Evolutionary conservation across 1,284 basidiomycete species (phyloP), one percentile per base, ranked within the genome.

Genomic region (Chondrostereum purpureum): DNA sequence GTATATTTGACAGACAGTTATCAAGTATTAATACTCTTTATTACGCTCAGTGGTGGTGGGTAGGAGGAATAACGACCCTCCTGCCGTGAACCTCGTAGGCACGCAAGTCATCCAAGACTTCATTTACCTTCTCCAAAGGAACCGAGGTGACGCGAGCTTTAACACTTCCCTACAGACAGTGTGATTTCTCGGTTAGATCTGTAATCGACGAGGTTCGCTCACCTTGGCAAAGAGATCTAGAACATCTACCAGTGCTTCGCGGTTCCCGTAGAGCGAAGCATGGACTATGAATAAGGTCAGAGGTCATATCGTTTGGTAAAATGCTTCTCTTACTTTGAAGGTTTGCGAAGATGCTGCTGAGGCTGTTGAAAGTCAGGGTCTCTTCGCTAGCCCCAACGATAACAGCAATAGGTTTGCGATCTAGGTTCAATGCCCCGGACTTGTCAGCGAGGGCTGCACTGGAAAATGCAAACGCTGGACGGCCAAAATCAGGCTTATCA

Each of bases 21-120:
- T n/a, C n/a, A n/a, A n/a, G n/a, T n/a, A n/a, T n/a, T n/a, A n/a
- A n/a, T n/a, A n/a, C n/a, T n/a, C n/a, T n/a, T n/a, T n/a, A n/a
- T n/a, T n/a, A n/a, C n/a, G n/a, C n/a, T n/a, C n/a, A n/a, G n/a
- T n/a, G n/a, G n/a, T n/a, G n/a, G n/a, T n/a, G n/a, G n/a, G n/a
- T n/a, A n/a, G n/a, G 27, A 31, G 27, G 27, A 31, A 31, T n/a
- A 31, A 44, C 27, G 38, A 35, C 8, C 27, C n/a, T 31, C 27
- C 27, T 31, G 8, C 27, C 27, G 8, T 31, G 8, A 31, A 31
- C 27, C 27, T 31, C 27, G n/a, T 31, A 31, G n/a, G 27, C 27
- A 31, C 27, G 27, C 8, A 31, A n/a, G 8, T 31, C 27, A 31
- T 31, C 27, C 27, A 31, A 31, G n/a, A 31, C n/a, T n/a, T 8